Conservation (phyloP, 2,329 filamentous ascomycete species). For the Colletotrichum lindemuthianum region DNA sequence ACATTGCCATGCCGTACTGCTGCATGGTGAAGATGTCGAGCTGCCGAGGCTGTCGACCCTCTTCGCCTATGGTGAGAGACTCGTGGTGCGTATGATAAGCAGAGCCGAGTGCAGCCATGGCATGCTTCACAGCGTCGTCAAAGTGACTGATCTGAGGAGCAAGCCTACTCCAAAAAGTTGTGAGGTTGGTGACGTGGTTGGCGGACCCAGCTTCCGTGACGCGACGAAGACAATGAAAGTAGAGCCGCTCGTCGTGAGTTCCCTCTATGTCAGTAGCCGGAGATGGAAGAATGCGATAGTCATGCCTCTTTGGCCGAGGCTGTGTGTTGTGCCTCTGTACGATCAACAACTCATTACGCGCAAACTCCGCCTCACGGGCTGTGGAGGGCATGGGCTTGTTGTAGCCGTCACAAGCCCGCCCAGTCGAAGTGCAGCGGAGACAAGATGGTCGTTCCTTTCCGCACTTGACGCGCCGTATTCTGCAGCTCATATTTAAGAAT, state of each 20-base stretch:
- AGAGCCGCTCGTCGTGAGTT: slow-evolving; percentile 45
- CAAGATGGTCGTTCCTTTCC: slow-evolving; percentile 48
- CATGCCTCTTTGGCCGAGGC: slow-evolving; percentile 4
- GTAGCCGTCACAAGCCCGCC: slow-evolving; percentile 50
- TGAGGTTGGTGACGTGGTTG: slow-evolving; percentile 42
- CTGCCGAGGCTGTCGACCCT: slow-evolving; percentile 38
- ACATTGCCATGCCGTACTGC: slow-evolving; percentile 51
- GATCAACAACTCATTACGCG: neutral
- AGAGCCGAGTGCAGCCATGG: slow-evolving; percentile 47
- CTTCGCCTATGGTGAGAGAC: slow-evolving; percentile 20
- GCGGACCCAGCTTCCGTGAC: slow-evolving; percentile 43
- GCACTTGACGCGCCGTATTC: slow-evolving; percentile 50
- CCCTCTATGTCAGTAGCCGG: slow-evolving; percentile 49
- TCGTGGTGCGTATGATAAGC: slow-evolving; percentile 42
- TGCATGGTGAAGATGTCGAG: slow-evolving; percentile 50
- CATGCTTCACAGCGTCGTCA: slow-evolving; percentile 45
- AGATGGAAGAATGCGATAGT: slow-evolving; percentile 40
- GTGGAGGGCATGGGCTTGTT: slow-evolving; percentile 34
- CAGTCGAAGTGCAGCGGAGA: slow-evolving; percentile 46
- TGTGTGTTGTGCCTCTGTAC: slow-evolving; percentile 8
- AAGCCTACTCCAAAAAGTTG: slow-evolving; percentile 44
- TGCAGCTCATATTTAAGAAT: slow-evolving; percentile 21
- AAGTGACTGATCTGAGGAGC: slow-evolving; percentile 44
- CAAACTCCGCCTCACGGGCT: neutral
- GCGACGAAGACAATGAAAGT: slow-evolving; percentile 48